Base-by-base conservation (phyloP, 192 early-diverging fungal species). In the Rhizophlyctis rosea region DNA sequence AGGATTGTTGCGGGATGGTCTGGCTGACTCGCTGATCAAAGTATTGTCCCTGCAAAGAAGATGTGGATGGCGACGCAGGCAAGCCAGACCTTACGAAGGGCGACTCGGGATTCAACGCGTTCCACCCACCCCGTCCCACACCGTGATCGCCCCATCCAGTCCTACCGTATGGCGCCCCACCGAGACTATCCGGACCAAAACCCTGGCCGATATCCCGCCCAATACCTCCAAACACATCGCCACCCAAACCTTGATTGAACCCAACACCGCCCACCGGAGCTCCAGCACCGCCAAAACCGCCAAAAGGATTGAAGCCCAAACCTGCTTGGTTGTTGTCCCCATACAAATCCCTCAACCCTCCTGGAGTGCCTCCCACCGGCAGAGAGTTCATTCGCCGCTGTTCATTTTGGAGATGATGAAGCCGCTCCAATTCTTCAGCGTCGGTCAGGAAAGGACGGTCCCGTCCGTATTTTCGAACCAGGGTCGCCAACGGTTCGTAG, bases 401-500 rank as follows among this genome's bases (percentile, higher is more conserved):
- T 1, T 48, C 27, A 32, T 60, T 47, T 11, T 34, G 24, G 3
- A 53, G n/a, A 4, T 68, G 59, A n/a, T 52, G 51, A 23, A 35
- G 34, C 44, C 61, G 60, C 57, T 76, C 70, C 30, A 57, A 35
- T 28, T 76, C 74, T 27, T 55, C 67, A 25, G 69, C 16, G 28
- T 65, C 75, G 1, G 73, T 70, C 1, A 87, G 59, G 70, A 98
- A 98, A 0, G 89, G 87, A 27, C 86, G 81, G 11, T 90, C 82
- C 36, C 79, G 78, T 18, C 89, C 90, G 24, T 85, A 76, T 31
- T 81, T 78, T 30, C 79, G 68, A 48, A 94, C 72, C 50, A 92
- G 77, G 3, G 70, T 65, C 18, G 85, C 81, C 2, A 98, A 72
- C 0, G 90, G 90, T 64, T 94, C 91, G 72, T 93, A 96, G 2